These are phyloP conservation scores for Vigna unguiculata DNA, from an alignment of 306 rosid genomes.

Conservation along the genomic window DNA sequence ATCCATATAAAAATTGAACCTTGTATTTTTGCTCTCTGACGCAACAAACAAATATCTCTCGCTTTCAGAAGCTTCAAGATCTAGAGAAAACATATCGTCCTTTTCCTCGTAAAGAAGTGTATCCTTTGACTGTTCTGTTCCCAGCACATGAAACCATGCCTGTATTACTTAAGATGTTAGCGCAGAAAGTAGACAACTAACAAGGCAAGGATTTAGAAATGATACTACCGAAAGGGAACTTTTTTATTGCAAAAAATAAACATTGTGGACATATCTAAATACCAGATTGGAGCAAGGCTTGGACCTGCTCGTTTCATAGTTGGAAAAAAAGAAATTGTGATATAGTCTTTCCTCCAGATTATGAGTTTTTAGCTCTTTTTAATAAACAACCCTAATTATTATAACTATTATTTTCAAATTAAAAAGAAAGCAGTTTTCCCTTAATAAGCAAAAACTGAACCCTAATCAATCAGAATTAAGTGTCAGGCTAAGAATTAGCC, in stretches of 20 bases:
- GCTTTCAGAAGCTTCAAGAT: conserved; percentile 86
- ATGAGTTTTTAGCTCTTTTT: conserved; percentile 2
- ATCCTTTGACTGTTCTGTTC: conserved; percentile 78
- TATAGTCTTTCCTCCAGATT: neutral
- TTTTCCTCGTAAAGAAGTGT: conserved; percentile 75
- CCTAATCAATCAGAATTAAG: conserved; percentile 1
- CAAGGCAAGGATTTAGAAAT: neutral
- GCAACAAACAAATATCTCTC: conserved; percentile 82
- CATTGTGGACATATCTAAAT: conserved; percentile 11
- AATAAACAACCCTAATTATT: neutral
- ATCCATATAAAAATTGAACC: conserved; percentile 91
- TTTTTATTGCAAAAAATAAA: conserved; percentile 14
- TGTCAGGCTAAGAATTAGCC: neutral
- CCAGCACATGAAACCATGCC: conserved; percentile 91
- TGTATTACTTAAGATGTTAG: conserved; percentile 44
- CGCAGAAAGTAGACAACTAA: conserved; percentile 25
- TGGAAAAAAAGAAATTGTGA: neutral
- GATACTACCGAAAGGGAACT: neutral
- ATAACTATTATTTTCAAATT: neutral
- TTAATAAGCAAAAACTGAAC: neutral
- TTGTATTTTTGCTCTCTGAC: conserved; percentile 83
- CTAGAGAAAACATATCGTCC: conserved; percentile 81
- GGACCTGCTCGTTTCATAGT: conserved; percentile 12
- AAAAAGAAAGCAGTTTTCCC: neutral
- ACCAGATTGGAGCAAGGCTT: conserved; percentile 16